Evolutionary conservation across 2,329 filamentous ascomycete genomes (phyloP), one percentile per base, ranked within the genome.

Genomic region (Cytospora paraplurivora): DNA sequence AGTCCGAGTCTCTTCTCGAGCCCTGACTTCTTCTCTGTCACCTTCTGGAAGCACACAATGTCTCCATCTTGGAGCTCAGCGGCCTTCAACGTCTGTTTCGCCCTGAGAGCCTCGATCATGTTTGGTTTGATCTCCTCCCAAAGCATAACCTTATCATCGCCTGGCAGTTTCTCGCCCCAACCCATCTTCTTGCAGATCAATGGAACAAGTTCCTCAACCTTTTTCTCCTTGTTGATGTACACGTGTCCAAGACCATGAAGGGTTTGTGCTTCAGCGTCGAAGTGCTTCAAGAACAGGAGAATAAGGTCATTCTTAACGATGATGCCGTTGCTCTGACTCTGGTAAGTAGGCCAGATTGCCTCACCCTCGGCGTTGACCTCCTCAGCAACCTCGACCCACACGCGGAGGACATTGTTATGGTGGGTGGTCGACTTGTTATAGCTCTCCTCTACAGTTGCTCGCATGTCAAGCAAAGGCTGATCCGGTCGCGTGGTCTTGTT

Each of bases 101-200:
- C 85, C 77, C 97, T 98, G 81, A 99, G 89, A 7, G 86, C 84
- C 73, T 99, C 96, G 69, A 99, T 97, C 93, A 98, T 98, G 65
- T 88, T 91, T 58, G 93, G 93, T 77, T 98, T 99, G 77, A 99
- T 98, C 79, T 99, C 95, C 83, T 99, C 95, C 79, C 88, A 98
- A 27, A 99, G 84, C n/a, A 82, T 74, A 44, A 87, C 74, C 72
- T 83, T 85, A 64, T 88, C 85, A 7, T 85, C 83, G 1, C 78
- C 85, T 3, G 85, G 81, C 4, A 90, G 85, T 67, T 90, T 92
- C 1, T 90, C 84, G 32, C 90, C 85, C 94, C 95, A 98, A 13
- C 86, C 85, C 92, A 98, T 95, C 73, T 89, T 86, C 70, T 90
- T 87, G 63, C 90, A 78, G 65, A 99, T 97, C 35, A 85, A 78